phyloP scores from a whole-genome alignment of 305 asterid genomes.

The Stenogyne calaminthoides region DNA sequence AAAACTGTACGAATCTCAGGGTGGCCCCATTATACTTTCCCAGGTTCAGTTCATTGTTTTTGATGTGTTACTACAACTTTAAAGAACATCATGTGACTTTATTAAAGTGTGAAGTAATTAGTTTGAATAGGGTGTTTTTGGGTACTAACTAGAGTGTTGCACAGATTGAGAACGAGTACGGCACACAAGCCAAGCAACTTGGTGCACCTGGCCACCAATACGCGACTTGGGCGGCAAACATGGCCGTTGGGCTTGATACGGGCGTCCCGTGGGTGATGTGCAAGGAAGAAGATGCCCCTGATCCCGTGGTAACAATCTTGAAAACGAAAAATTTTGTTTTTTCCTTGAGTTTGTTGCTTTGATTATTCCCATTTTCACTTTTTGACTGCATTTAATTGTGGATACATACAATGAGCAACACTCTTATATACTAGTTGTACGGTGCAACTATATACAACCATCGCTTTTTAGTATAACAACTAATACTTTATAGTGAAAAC shows the following conservation, averaged over 20 bases:
- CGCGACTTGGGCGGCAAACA: conserved; percentile 80
- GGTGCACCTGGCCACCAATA: conserved; percentile 74
- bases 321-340: neutral
- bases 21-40: conserved; percentile 95
- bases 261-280: conserved; percentile 99
- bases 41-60: conserved; percentile 53
- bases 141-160: conserved; percentile 28
- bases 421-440: no score
- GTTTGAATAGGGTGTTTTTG: neutral
- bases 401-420: neutral
- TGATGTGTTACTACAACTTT: neutral
- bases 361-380: neutral
- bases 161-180: conserved; percentile 92
- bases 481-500: no score
- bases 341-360: neutral
- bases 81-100: neutral
- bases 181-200: conserved; percentile 62
- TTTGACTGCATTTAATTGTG: neutral
- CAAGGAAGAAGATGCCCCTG: conserved; percentile 98
- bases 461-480: no score
- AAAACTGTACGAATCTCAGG: conserved; percentile 80
- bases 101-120: neutral
- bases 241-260: conserved; percentile 79
- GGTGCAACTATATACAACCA: no score
- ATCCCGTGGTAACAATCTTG: conserved; percentile 64